Evolutionary conservation across 2,329 filamentous ascomycete genomes (phyloP).

Genomic region (Fusarium napiforme): DNA sequence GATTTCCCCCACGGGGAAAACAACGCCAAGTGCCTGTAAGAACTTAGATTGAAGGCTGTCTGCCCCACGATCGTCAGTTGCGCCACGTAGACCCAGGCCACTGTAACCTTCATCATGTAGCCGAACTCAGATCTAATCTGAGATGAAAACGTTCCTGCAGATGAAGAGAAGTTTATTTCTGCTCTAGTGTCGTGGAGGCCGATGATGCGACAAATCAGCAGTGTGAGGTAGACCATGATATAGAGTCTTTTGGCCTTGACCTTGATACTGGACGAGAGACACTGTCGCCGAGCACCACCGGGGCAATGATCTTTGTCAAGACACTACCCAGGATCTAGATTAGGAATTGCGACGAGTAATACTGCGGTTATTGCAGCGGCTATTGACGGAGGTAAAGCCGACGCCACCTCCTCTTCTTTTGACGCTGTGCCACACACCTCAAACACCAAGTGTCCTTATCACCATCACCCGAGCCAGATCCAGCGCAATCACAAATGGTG

Average conservation of each 20-base stretch:
- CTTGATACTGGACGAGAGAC: not conserved
- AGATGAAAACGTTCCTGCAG: not conserved
- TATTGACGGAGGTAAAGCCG: not conserved
- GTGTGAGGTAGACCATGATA: not conserved
- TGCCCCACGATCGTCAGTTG: not conserved
- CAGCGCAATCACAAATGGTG: not conserved
- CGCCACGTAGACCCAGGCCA: not conserved
- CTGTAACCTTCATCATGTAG: not conserved
- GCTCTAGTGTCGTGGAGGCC: not conserved
- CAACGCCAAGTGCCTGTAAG: not conserved
- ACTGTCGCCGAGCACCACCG: not conserved
- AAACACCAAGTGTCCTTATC: not conserved
- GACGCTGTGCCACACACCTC: not conserved
- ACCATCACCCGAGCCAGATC: not conserved
- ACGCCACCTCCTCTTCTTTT: not conserved
- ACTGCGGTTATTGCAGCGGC: not conserved
- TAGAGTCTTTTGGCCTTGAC: not conserved
- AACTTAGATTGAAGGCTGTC: not conserved
- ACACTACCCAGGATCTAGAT: not conserved
- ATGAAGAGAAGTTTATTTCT: not conserved
- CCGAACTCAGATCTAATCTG: not conserved
- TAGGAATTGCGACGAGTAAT: not conserved
- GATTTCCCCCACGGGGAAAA: not conserved
- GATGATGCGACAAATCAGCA: fast-evolving
- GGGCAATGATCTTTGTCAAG: not conserved